phyloP scores from a whole-genome alignment of 2,329 filamentous ascomycete species.

The Drechmeria coniospora region DNA sequence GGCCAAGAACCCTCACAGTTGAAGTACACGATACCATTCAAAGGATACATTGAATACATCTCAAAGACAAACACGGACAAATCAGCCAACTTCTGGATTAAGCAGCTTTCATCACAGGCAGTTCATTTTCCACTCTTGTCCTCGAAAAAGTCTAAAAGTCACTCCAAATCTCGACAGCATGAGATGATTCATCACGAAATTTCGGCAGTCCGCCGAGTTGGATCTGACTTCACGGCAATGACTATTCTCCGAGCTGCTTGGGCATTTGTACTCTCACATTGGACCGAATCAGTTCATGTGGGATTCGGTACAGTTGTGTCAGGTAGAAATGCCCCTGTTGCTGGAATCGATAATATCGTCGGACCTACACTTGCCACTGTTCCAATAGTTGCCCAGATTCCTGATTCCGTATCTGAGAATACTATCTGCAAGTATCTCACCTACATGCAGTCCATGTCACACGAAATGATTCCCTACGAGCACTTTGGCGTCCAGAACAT shows the following conservation, averaged over 20 bases:
- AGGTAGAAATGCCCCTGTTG: conserved; percentile 13
- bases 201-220: not conserved
- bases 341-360: conserved; percentile 11
- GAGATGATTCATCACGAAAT: conserved; percentile 1
- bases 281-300: conserved; percentile 9
- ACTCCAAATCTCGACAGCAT: not conserved
- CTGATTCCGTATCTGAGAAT: conserved; percentile 3
- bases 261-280: conserved; percentile 9
- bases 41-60: too few relatives aligned
- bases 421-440: conserved; percentile 9
- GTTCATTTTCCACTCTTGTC: too few relatives aligned
- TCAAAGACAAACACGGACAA: too few relatives aligned
- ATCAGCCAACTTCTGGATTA: too few relatives aligned
- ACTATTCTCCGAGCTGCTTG: conserved; percentile 11
- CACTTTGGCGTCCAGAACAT: conserved; percentile 11
- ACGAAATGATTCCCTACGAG: conserved; percentile 6
- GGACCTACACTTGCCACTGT: conserved; percentile 17
- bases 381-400: conserved; percentile 9
- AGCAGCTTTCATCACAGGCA: too few relatives aligned
- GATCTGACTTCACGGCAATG: conserved; percentile 5
- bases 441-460: conserved; percentile 3
- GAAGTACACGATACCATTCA: too few relatives aligned
- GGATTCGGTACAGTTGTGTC: conserved; percentile 13
- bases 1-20: too few relatives aligned
- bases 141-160: too few relatives aligned